Evolutionary conservation across 2,329 filamentous ascomycete genomes (phyloP), one percentile per base, ranked within the genome.

Genomic region (Didymella pinodella): DNA sequence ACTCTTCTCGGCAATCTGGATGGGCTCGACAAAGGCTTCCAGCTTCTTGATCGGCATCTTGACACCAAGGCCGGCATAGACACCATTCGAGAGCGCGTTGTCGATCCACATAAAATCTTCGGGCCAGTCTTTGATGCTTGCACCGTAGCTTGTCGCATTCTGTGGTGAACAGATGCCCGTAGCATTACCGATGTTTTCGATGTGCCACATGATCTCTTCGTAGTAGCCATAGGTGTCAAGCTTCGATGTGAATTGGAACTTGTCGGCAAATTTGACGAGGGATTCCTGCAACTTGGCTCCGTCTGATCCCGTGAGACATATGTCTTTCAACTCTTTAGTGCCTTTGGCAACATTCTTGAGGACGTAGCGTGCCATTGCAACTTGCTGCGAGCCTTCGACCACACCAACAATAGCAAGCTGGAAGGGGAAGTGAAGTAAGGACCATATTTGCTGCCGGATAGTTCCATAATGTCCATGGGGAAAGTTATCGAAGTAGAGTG

Each of bases 361-460:
- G 7, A 81, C 80, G 45, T 78, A 78, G 32, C 78, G 77, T 36
- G 83, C 74, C 2, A 82, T 76, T 12, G 83, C 75, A 47, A 88
- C 83, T 63, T 89, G 86, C 7, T 85, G 86, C 38, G 82, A 79
- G 14, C 85, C 87, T 66, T 89, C 86, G 44, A 88, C 83, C n/a
- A 88, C 82, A 7, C 90, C 81, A 14, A 88, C 83, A 31, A 90
- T 82, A 6, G 84, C 78, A 2, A 89, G 80, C 63, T 90, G 86
- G 65, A 89, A 85, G 0, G 87, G 87, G 59, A 88, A 85, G 74
- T 89, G 87, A 0, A 86, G 71, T 2, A 80, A 56, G 0, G 83
- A 81, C 85, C 85, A 87, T 51, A 86, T 74, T 49, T 87, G 84
- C 63, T 90, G 88, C 4, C 85, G 82, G 45, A 86, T 78, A 29